Evolutionary conservation across 2,329 filamentous ascomycete species (phyloP).

Genomic region (Fusarium kyushuense): DNA sequence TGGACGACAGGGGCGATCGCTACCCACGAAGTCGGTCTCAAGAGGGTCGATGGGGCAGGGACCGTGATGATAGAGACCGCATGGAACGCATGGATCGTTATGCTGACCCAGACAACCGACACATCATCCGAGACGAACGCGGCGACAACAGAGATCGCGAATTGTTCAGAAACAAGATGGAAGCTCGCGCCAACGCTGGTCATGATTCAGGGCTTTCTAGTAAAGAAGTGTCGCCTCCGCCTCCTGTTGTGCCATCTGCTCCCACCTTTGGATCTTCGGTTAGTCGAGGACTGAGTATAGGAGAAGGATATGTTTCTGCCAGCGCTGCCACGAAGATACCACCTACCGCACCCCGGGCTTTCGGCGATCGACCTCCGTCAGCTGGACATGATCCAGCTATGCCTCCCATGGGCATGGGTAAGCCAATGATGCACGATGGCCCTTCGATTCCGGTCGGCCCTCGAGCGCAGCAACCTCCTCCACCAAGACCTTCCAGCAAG

Average conservation of each 20-base stretch:
- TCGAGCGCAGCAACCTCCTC: conserved; percentile 62
- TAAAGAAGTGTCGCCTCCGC: conserved; percentile 68
- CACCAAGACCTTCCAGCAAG: conserved; percentile 65
- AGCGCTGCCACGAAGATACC: conserved; percentile 60
- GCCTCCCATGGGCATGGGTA: conserved; percentile 59
- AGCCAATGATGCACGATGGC: conserved; percentile 56
- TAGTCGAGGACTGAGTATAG: conserved; percentile 56
- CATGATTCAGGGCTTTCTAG: conserved; percentile 61
- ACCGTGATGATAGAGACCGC: conserved; percentile 67
- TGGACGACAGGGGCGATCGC: conserved; percentile 69
- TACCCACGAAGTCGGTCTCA: conserved; percentile 76
- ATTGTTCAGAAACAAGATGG: conserved; percentile 62
- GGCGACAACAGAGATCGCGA: conserved; percentile 60
- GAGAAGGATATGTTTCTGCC: conserved; percentile 49
- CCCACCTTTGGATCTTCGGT: conserved; percentile 69
- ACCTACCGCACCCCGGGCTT: conserved; percentile 65
- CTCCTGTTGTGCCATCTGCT: conserved; percentile 68
- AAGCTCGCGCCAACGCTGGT: conserved; percentile 60
- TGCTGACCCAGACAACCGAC: conserved; percentile 55
- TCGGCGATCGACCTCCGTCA: conserved; percentile 63
- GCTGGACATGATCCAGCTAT: conserved; percentile 54
- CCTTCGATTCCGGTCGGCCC: conserved; percentile 66
- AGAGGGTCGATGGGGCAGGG: conserved; percentile 70
- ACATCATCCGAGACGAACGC: conserved; percentile 62
- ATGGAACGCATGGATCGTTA: conserved; percentile 59